Evolutionary conservation across 345 rosid species (phyloP).

Genomic region (Corymbia maculata): DNA sequence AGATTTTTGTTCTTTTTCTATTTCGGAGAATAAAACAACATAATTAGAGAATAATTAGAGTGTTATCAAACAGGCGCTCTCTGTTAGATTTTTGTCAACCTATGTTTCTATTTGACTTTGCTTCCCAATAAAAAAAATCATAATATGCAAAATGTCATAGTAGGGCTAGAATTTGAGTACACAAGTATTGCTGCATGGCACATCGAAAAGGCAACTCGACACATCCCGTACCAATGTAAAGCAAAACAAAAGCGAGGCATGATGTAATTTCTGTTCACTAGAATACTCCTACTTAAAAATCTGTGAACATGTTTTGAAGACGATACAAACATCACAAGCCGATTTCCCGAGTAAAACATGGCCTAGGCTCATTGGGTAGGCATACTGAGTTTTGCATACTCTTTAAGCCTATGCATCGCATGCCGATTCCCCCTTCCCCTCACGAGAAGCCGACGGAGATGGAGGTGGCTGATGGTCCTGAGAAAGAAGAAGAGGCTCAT

Average conservation of each 20-base stretch:
- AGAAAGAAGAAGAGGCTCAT: slow-evolving; percentile 28
- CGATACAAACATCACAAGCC: neutral
- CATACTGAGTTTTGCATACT: neutral
- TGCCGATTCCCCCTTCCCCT: neutral
- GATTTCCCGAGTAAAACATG: neutral
- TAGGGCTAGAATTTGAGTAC: neutral
- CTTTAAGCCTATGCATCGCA: neutral
- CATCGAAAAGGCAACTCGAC: neutral
- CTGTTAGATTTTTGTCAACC: neutral
- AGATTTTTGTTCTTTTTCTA: too few species aligned
- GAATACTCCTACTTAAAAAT: neutral
- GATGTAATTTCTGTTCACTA: neutral
- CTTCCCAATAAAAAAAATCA: neutral
- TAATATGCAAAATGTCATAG: neutral
- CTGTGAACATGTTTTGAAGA: neutral
- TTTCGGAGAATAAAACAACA: too few species aligned
- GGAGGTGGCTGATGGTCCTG: slow-evolving; percentile 36
- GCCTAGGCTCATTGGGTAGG: too few species aligned
- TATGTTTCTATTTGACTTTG: neutral
- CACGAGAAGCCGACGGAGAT: slow-evolving; percentile 11
- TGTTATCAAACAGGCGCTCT: too few species aligned
- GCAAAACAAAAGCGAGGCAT: neutral
- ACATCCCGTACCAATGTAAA: neutral
- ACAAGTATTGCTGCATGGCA: neutral
- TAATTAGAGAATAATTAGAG: too few species aligned